Evolutionary conservation across 805 yeast genomes (phyloP).

Genomic region (Saccharomycopsis sp.): DNA sequence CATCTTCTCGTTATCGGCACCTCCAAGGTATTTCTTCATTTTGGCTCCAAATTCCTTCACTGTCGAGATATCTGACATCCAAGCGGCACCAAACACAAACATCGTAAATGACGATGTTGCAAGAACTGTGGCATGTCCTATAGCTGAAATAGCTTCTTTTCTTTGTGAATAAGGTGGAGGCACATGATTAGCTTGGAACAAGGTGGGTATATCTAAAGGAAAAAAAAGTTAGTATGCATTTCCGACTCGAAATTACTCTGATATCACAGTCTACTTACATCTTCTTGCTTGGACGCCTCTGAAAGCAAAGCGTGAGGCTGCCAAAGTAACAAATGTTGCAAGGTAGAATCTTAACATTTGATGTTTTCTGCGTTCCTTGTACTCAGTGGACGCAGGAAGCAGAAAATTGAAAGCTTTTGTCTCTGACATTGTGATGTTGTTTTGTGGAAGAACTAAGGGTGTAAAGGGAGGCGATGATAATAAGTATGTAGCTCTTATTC

Average conservation of each 20-base stretch:
- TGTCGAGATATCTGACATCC: constrained; percentile 70
- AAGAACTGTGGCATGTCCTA: constrained; percentile 69
- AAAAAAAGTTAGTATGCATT: neutral
- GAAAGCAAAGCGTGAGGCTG: constrained; percentile 68
- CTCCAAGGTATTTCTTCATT: constrained; percentile 62
- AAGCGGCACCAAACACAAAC: constrained; percentile 67
- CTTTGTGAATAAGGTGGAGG: constrained; percentile 81
- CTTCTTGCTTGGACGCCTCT: constrained; percentile 68
- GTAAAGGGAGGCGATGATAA: neutral
- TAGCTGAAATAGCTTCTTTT: constrained; percentile 80
- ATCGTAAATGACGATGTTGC: constrained; percentile 69
- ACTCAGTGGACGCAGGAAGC: constrained; percentile 31
- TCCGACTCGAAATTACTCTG: neutral
- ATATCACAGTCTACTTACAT: constrained; percentile 33
- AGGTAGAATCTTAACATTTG: constrained; percentile 71
- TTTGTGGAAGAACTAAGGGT: neutral
- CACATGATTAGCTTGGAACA: constrained; percentile 78
- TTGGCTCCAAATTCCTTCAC: constrained; percentile 65
- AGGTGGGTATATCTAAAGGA: constrained; percentile 50
- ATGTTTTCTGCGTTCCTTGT: constrained; percentile 53
- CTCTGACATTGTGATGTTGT: neutral
- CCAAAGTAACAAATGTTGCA: constrained; percentile 63
- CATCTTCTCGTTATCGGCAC: constrained; percentile 50
- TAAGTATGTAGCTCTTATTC: neutral
- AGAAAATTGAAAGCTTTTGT: neutral